Base-by-base conservation (phyloP, 2,329 filamentous ascomycete genomes). In the Ustulina deusta region DNA sequence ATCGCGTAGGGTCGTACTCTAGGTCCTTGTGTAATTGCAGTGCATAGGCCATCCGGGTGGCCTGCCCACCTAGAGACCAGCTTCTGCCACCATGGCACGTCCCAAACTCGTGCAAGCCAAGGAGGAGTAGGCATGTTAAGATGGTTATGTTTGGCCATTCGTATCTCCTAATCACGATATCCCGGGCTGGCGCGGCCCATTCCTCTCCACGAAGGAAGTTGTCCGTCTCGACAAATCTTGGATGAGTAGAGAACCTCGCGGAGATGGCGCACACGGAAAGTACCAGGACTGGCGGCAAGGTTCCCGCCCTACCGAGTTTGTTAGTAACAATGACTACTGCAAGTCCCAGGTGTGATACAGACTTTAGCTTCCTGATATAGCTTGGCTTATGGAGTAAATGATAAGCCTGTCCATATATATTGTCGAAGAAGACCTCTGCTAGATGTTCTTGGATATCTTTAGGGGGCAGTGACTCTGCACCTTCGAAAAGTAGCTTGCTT, bases 121-220 rank as follows among this genome's bases (percentile, higher is more conserved):
- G 86, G 20, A 98, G 88, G 9, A 98, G 80, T 68, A 97, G 91
- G 54, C 95, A 96, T 5, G 94, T 97, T 52, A 99, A 81, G 48
- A 97, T 97, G 2, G 95, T 98, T 70, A 98, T 96, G 77, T 97
- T 98, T 0, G 96, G 95, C 82, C 93, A 93, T 76, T 98, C 96
- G 75, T 97, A 97, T 73, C 94, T 89, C 76, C 90, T 92, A 48
- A 93, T 87, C 25, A 96, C 91, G 69, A 98, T 97, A 42, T 93
- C 91, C 57, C 94, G 87, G n/a, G 95, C 95, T 32, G 90, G 89
- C 27, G 88, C 89, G 6, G 94, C 96, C 94, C 95, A 99, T 69
- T 92, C 89, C 78, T 98, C 95, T 5, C 96, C 96, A 49, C 93
- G 90, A 48, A 97, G 82, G 77, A 97, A 98, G 62, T 91, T 92